Evolutionary conservation across 306 rosid genomes (phyloP).

Genomic region (Sicyos edulis): DNA sequence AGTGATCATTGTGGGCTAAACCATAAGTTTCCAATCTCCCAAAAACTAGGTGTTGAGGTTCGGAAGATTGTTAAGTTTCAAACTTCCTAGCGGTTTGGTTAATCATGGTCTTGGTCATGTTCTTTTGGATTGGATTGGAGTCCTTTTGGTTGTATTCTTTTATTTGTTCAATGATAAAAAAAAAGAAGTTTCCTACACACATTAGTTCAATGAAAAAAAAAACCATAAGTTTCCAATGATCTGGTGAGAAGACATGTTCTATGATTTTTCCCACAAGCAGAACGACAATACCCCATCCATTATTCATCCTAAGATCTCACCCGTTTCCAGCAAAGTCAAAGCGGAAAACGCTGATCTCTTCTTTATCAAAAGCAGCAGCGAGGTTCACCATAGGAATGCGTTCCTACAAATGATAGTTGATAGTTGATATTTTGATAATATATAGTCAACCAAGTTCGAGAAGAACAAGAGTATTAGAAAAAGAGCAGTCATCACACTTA

Average conservation of each 20-base stretch:
- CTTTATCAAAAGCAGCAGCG: conserved; percentile 53
- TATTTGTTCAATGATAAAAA: too few species aligned
- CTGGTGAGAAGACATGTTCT: neutral
- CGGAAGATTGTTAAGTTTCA: too few species aligned
- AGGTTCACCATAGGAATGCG: conserved; percentile 80
- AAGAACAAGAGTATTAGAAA: neutral
- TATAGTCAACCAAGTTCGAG: neutral
- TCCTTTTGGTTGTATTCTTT: too few species aligned
- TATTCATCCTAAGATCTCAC: conserved; percentile 31
- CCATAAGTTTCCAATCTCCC: too few species aligned
- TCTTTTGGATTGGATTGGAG: too few species aligned
- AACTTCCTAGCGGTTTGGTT: too few species aligned
- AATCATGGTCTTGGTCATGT: too few species aligned
- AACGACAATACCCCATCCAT: neutral
- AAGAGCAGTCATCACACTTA: neutral
- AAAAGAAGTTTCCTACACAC: too few species aligned
- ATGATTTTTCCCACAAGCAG: neutral
- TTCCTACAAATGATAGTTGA: conserved; percentile 36
- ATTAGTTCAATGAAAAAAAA: too few species aligned
- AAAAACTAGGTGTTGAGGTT: too few species aligned
- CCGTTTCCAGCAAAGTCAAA: conserved; percentile 94
- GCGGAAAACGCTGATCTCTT: conserved; percentile 60
- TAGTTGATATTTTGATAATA: neutral
- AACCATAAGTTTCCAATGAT: neutral
- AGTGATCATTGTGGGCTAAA: neutral